Evolutionary conservation across 2,329 filamentous ascomycete genomes (phyloP), one percentile per base, ranked within the genome.

Genomic region (Macrophomina tecta): DNA sequence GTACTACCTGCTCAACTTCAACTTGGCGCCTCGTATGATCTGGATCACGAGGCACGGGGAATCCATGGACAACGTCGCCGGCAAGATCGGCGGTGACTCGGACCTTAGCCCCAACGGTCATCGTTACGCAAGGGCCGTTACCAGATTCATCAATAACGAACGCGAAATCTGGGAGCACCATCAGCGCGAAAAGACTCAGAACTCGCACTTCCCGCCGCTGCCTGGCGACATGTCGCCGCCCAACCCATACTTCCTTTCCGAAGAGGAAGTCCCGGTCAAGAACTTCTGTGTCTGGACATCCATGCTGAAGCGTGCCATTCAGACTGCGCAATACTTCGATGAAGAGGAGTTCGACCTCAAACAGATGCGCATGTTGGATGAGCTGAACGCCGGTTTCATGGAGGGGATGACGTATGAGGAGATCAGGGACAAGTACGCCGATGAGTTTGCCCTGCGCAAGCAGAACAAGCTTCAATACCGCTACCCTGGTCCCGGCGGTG

Each of bases 231-330:
- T 91, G 70, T 98, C 95, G 0, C 95, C 95, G 4, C 95, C 95
- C 0, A 98, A 99, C 74, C 95, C 95, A 0, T 92, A 97, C 75
- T 90, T 90, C 72, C 79, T 80, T 64, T 73, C 71, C 51, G 77
- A 79, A 14, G 69, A 71, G 23, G 79, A 80, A 34, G 71, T 85
- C 36, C 87, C 91, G 36, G 86, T 91, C 74, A 97, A 97, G 82
- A 93, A 93, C 76, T 98, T 97, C 76, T 99, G 95, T 78, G 92
- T 99, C 16, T 99, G 95, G 95, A 97, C 94, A 0, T 97, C 92
- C 2, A 98, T 98, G 94, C 87, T 99, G 69, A 90, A 91, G 76
- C 91, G 95, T 70, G 93, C 92, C 68, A 90, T 95, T 61, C 89
- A 97, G 75, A 96, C 94, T 0, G 93, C 91, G 0, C 89, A 95